Conservation (phyloP, 257 asterid species). For the Leonotis leonurus region DNA sequence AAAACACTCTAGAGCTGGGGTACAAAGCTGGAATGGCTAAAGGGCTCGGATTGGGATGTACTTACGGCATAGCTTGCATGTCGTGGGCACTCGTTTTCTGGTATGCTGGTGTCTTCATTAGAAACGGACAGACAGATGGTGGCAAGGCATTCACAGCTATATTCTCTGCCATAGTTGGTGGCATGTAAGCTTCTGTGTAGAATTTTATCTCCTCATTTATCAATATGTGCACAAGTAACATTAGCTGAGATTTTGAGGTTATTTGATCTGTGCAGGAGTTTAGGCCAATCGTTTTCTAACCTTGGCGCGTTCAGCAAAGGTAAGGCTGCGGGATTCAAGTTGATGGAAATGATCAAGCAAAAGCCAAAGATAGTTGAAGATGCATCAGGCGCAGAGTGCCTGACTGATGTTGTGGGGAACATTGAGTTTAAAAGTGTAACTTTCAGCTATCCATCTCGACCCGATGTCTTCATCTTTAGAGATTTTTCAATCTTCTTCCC, state of each 20-base stretch:
- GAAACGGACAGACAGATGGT: slow-evolving; percentile 86
- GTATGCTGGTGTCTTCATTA: slow-evolving; percentile 95
- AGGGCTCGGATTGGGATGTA: slow-evolving; percentile 94
- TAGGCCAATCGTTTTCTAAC: slow-evolving; percentile 95
- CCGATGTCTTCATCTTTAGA: slow-evolving; percentile 87
- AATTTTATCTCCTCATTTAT: too few species aligned
- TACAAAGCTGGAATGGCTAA: slow-evolving; percentile 99
- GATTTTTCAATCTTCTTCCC: slow-evolving; percentile 91
- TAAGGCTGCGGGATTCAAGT: slow-evolving; percentile 86
- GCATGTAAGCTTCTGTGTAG: slow-evolving; percentile 61
- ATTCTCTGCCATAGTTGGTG: slow-evolving; percentile 94
- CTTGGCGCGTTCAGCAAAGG: slow-evolving; percentile 98
- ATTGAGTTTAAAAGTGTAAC: slow-evolving; percentile 85
- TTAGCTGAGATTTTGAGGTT: background rate
- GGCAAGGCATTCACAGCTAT: slow-evolving; percentile 97
- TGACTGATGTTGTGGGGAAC: slow-evolving; percentile 64
- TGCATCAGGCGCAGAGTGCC: slow-evolving; percentile 36
- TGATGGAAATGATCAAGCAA: slow-evolving; percentile 86
- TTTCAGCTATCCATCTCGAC: slow-evolving; percentile 94
- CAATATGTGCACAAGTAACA: too few species aligned
- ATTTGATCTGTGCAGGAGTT: slow-evolving; percentile 59
- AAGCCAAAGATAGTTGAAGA: slow-evolving; percentile 74
- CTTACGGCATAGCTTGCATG: slow-evolving; percentile 97
- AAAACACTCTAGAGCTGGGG: slow-evolving; percentile 81
- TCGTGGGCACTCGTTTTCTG: slow-evolving; percentile 98